Percentiles rank a stretch among this genome's conserved stretches.
These are phyloP conservation scores for Vanderwaltozyma verrucispora DNA, from an alignment of 805 yeast species.

Conservation along the genomic window DNA sequence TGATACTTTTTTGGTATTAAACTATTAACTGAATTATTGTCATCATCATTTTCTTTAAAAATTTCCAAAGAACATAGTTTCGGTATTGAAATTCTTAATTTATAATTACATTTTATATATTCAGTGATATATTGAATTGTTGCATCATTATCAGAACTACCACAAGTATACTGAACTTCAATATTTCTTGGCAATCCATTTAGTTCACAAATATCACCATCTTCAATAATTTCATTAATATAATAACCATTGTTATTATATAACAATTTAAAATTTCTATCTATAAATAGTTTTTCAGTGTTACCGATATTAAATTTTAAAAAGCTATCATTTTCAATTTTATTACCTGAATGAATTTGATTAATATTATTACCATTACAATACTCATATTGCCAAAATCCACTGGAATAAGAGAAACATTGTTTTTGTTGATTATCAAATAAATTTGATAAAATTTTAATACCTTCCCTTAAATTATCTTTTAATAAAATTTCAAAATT, in stretches of 20 bases:
- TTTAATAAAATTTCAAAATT: constrained; percentile 4
- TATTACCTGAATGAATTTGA: constrained; percentile 37
- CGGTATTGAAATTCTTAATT: constrained; percentile 39
- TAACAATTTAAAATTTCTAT: constrained; percentile 18
- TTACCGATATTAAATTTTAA: constrained; percentile 27
- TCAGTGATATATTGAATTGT: constrained; percentile 28
- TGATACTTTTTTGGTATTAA: too few relatives aligned
- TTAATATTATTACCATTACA: constrained; percentile 39
- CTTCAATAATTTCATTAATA: constrained; percentile 27
- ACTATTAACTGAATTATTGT: background rate
- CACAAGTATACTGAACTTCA: constrained; percentile 49
- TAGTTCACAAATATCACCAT: constrained; percentile 53
- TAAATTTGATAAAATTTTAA: constrained; percentile 8
- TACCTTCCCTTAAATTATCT: constrained; percentile 12
- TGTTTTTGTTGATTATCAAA: constrained; percentile 7
- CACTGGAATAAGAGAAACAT: constrained; percentile 25
- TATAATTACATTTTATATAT: constrained; percentile 44
- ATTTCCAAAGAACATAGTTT: constrained; percentile 33
- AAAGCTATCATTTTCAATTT: background rate
- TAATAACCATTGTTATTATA: constrained; percentile 26
- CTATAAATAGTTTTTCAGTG: constrained; percentile 12
- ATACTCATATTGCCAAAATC: constrained; percentile 46
- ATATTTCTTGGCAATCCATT: constrained; percentile 42
- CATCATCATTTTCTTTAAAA: constrained; percentile 5
- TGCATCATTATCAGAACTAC: constrained; percentile 8